A percentile compares a stretch with the other conserved stretches of the same genome.
phyloP scores from a whole-genome alignment of 495 filamentous ascomycete species.

The Pyrenula massariospora region DNA sequence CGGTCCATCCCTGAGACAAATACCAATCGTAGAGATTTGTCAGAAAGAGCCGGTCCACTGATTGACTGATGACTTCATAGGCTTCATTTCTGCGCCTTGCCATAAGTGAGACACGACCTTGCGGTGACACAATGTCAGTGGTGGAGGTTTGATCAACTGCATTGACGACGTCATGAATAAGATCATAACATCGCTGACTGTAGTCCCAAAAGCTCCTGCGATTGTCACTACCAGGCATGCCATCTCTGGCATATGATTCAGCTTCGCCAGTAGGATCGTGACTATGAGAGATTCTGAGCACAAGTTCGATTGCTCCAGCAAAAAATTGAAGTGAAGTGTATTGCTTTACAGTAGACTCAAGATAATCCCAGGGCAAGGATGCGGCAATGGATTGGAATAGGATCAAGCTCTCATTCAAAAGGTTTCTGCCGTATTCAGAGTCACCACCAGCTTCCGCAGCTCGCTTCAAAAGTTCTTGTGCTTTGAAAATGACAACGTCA shows the following conservation, averaged over 20 bases:
- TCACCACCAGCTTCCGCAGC: slow-evolving; percentile 68
- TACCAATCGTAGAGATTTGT: slow-evolving; percentile 97
- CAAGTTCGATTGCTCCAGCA: slow-evolving; percentile 87
- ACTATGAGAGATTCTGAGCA: slow-evolving; percentile 66
- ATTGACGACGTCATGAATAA: slow-evolving; percentile 66
- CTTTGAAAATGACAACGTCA: slow-evolving; percentile 95
- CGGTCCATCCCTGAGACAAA: slow-evolving; percentile 64
- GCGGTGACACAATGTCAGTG: slow-evolving; percentile 54
- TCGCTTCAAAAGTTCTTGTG: slow-evolving; percentile 83
- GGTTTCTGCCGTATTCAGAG: slow-evolving; percentile 62
- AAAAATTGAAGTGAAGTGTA: slow-evolving; percentile 78
- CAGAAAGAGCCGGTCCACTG: slow-evolving; percentile 84
- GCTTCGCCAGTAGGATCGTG: slow-evolving; percentile 77
- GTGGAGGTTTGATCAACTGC: slow-evolving; percentile 59
- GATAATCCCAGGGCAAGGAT: slow-evolving; percentile 66
- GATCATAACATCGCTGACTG: slow-evolving; percentile 68
- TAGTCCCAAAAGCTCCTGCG: slow-evolving; percentile 53
- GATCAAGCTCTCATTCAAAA: slow-evolving; percentile 78
- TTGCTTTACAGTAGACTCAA: slow-evolving; percentile 63
- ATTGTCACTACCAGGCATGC: slow-evolving; percentile 49
- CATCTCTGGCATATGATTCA: slow-evolving; percentile 61
- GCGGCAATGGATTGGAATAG: slow-evolving; percentile 81
- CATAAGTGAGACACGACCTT: slow-evolving; percentile 63
- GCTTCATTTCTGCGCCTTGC: slow-evolving; percentile 76
- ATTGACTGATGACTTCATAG: slow-evolving; percentile 73